Evolutionary conservation across 2,329 filamentous ascomycete species (phyloP), one percentile per base, ranked within the genome.

Genomic region (Xylaria sp.): DNA sequence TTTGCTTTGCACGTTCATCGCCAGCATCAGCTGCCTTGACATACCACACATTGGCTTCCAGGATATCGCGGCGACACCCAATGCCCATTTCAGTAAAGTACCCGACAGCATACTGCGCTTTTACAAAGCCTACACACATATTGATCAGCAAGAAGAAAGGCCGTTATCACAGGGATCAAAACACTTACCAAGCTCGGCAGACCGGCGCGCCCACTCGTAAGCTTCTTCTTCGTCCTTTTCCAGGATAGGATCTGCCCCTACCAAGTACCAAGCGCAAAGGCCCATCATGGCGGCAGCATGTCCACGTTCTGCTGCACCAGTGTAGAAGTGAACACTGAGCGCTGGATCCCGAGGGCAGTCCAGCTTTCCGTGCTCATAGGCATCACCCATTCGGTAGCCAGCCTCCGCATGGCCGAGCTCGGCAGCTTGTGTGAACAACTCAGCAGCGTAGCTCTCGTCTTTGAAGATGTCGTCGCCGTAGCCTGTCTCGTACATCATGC

Each of bases 11-110:
- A 65, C 94, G 89, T 74, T 96, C 92, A 75, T 98, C 94, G 53
- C 95, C 96, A 56, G 93, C 88, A 72, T 97, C 95, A 17, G 96
- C 95, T 5, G 96, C 96, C 79, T 92, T 93, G 72, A 99, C 95
- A 77, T 99, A 99, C 95, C 94, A 98, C 36, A 97, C 92, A 76
- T 99, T 99, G 72, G 96, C 95, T 79, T 97, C 94, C 49, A 99
- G 86, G n/a, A 95, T 90, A 78, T 99, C 96, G 55, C 93, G 90
- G 42, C 94, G 92, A 78, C 94, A 97, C 56, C 96, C 96, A 73
- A 99, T 97, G 69, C 96, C 96, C 92, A 96, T 97, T 79, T 99
- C 96, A 5, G 94, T 97, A 78, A 99, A 99, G 80, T 97, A 98
- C 50, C 94, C 96, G 25, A 97, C 89, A 0, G 96, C 93, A 74